These are phyloP conservation scores for Fusarium ambrosium DNA, from an alignment of 2,329 filamentous ascomycete genomes.

Conservation along the genomic window DNA sequence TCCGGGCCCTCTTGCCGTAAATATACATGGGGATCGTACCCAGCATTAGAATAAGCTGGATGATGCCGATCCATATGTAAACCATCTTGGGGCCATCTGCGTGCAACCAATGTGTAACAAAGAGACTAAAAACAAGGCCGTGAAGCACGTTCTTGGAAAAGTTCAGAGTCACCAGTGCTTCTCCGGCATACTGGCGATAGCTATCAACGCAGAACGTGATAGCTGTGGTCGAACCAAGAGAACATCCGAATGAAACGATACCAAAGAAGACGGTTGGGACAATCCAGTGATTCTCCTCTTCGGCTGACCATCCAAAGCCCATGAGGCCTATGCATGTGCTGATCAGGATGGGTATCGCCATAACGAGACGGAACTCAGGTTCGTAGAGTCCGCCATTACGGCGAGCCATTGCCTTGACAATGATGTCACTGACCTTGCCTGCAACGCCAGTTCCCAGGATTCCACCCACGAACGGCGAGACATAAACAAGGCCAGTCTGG, in stretches of 20 bases:
- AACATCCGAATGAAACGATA: conserved; percentile 91
- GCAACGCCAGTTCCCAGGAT: conserved; percentile 93
- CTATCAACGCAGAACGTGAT: conserved; percentile 96
- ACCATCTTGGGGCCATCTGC: conserved; percentile 81
- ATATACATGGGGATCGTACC: conserved; percentile 93
- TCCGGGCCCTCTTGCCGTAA: conserved; percentile 88
- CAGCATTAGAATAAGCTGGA: conserved; percentile 82
- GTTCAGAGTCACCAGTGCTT: conserved; percentile 94
- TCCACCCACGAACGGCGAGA: conserved; percentile 90
- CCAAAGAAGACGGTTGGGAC: conserved; percentile 96
- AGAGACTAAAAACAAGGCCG: conserved; percentile 88
- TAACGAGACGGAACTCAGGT: conserved; percentile 91
- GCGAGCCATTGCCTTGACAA: conserved; percentile 85
- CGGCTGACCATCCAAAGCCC: conserved; percentile 94
- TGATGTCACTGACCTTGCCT: conserved; percentile 86
- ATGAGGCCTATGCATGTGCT: conserved; percentile 88
- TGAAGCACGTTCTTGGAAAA: conserved; percentile 96
- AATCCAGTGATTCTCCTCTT: conserved; percentile 83
- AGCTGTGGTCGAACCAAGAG: conserved; percentile 87
- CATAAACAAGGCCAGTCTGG: conserved; percentile 87
- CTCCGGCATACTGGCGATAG: conserved; percentile 92
- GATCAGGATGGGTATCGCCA: conserved; percentile 84
- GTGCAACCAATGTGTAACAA: conserved; percentile 88
- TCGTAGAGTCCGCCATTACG: conserved; percentile 96
- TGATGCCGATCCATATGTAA: conserved; percentile 86